Base-by-base conservation (phyloP, 1,139 yeast genomes). In the Magnusiomyces suaveolens region DNA sequence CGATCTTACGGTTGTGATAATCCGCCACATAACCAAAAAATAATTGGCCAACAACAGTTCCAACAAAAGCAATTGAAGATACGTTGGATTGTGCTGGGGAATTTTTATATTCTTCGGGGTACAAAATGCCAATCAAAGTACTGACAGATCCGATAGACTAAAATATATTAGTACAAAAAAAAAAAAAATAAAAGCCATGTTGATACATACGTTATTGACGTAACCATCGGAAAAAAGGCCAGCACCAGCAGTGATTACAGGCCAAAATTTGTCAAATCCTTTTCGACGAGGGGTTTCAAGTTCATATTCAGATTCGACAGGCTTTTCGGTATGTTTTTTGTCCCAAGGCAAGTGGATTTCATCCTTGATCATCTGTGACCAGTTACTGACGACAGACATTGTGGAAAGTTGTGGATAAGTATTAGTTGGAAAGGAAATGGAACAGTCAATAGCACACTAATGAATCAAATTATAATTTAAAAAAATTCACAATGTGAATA, bases 201-300 rank as follows among this genome's bases (percentile, higher is more conserved):
- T 20, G 10, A 21, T 25, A 50, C 52, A 41, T 41, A 50, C 52
- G 71, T 85, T 85, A 69, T 88, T 88, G 60, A 87, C 85, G 66
- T 88, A 88, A 57, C 97, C 96, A 69, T 89, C 97, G 32, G 92
- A 83, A 67, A 89, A 87, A 53, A 89, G 75, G 54, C 96, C 96
- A 1, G 96, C 92, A 60, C 97, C 97, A 0, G 96, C 82, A 23
- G 89, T 83, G 60, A 87, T 77, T 49, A 90, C 87, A 4, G 96
- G 86, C 87, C 94, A 80, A 62, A 72, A 74, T 60, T 66, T 65
- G 56, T 56, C 57, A 39, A 63, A 52, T 18, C 65, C 64, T 32
- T 43, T 49, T 32, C 44, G 44, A 26, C 47, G 52, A 12, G 32
- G 53, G 20, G 53, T 46, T 18, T 46, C 56, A 24, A 47, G 44